Evolutionary conservation across 2,329 filamentous ascomycete genomes (phyloP).

Genomic region (Nothophaeocryptopus gaeumannii): DNA sequence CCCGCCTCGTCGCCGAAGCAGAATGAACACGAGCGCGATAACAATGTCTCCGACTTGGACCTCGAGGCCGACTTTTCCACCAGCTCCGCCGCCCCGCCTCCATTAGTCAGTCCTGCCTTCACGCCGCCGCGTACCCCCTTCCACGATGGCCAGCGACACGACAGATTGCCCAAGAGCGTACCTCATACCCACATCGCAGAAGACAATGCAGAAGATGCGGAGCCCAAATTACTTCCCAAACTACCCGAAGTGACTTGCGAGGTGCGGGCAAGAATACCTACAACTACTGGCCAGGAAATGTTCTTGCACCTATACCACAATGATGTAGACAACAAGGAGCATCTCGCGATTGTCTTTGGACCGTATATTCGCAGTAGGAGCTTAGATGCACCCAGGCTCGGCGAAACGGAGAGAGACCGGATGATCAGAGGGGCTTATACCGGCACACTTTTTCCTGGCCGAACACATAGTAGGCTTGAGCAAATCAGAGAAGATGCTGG

Average conservation of each 20-base stretch:
- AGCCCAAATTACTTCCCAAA: constrained; percentile 68
- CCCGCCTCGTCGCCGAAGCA: constrained; percentile 54
- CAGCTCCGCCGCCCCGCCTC: constrained; percentile 35
- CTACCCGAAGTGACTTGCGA: constrained; percentile 88
- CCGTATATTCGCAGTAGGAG: constrained; percentile 71
- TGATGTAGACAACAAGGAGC: constrained; percentile 89
- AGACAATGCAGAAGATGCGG: constrained; percentile 45
- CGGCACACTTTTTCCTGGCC: constrained; percentile 79
- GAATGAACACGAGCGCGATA: constrained; percentile 29
- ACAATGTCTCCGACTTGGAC: constrained; percentile 38
- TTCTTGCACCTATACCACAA: constrained; percentile 95
- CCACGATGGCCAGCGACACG: constrained; percentile 29
- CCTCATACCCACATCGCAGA: constrained; percentile 36
- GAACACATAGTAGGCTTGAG: constrained; percentile 70
- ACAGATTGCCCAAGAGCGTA: constrained; percentile 42
- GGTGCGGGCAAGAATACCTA: constrained; percentile 91
- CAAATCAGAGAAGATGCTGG: constrained; percentile 43
- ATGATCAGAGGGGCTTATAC: constrained; percentile 95
- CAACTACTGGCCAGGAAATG: constrained; percentile 89
- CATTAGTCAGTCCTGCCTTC: constrained; percentile 49
- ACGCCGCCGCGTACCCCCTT: constrained; percentile 36
- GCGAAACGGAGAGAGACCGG: constrained; percentile 82
- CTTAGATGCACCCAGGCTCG: constrained; percentile 67
- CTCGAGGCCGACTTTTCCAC: constrained; percentile 31
- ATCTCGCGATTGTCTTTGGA: constrained; percentile 95